Conservation (phyloP, 345 rosid genomes). For the Dovyalis caffra region DNA sequence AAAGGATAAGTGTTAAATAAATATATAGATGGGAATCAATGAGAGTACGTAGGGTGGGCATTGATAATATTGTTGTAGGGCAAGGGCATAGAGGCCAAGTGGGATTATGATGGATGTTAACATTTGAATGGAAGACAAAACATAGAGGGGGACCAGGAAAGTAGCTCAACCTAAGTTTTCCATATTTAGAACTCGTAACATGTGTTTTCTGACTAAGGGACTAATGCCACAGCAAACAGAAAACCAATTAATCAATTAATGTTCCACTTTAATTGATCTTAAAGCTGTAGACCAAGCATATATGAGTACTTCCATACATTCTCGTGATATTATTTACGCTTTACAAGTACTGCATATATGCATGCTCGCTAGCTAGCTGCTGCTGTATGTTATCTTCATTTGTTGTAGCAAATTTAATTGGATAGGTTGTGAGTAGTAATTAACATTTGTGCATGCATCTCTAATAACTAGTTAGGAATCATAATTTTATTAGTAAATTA, state of each 20-base stretch:
- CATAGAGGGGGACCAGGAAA: neutral
- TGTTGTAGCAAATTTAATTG: too few relatives aligned
- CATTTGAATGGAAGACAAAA: neutral
- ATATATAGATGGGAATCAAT: neutral
- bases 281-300: neutral
- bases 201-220: constrained; percentile 1
- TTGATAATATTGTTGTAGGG: neutral
- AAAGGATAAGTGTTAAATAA: too few relatives aligned
- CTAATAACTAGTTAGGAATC: too few relatives aligned
- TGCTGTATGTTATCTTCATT: too few relatives aligned
- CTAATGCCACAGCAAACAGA: neutral
- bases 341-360: too few relatives aligned
- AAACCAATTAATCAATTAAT: neutral
- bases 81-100: neutral
- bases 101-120: constrained; percentile 2
- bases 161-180: neutral
- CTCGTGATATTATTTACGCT: neutral
- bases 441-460: too few relatives aligned
- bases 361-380: too few relatives aligned
- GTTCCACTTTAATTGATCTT: neutral
- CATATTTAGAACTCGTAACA: neutral
- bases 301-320: neutral
- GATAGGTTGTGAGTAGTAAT: too few relatives aligned
- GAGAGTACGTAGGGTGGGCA: neutral
- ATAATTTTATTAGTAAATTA: too few relatives aligned